Conservation (phyloP, 148 eudicot genomes). For the Nyssa sinensis region DNA sequence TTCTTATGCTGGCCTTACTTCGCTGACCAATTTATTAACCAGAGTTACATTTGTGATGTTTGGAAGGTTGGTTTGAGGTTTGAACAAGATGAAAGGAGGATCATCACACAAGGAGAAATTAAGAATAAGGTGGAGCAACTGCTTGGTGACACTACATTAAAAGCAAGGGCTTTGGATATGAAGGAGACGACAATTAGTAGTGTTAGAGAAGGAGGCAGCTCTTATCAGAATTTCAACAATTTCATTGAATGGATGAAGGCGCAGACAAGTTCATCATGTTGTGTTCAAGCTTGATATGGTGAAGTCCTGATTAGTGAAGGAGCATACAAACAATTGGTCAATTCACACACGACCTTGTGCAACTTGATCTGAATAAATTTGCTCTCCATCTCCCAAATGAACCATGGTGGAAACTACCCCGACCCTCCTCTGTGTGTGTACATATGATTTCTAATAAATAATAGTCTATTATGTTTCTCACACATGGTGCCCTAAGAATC, state of each 20-base stretch:
- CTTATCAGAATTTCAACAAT: constrained; percentile 15
- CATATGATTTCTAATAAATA: too few species aligned
- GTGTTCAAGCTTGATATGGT: not conserved
- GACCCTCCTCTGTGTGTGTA: not conserved
- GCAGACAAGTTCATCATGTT: not conserved
- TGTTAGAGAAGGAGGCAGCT: constrained; percentile 9
- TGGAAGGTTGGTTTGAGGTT: constrained; percentile 19
- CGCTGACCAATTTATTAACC: constrained; percentile 18
- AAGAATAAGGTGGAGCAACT: constrained; percentile 14
- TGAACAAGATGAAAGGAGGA: constrained; percentile 19
- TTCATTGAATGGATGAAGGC: constrained; percentile 14
- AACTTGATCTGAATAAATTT: not conserved
- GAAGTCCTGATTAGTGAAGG: not conserved
- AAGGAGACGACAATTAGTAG: not conserved
- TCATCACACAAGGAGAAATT: constrained; percentile 13
- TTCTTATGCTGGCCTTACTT: constrained; percentile 28
- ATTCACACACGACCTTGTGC: not conserved
- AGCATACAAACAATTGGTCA: not conserved
- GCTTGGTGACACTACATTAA: constrained; percentile 8
- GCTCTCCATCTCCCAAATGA: not conserved
- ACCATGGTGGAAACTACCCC: not conserved
- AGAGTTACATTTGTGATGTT: constrained; percentile 20
- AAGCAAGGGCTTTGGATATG: constrained; percentile 9
- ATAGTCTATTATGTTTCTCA: not conserved
- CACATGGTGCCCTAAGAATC: not conserved